Percentiles rank a stretch among this genome's conserved stretches.
phyloP scores from a whole-genome alignment of 2,329 filamentous ascomycete genomes.

The Scytalidium lignicola region DNA sequence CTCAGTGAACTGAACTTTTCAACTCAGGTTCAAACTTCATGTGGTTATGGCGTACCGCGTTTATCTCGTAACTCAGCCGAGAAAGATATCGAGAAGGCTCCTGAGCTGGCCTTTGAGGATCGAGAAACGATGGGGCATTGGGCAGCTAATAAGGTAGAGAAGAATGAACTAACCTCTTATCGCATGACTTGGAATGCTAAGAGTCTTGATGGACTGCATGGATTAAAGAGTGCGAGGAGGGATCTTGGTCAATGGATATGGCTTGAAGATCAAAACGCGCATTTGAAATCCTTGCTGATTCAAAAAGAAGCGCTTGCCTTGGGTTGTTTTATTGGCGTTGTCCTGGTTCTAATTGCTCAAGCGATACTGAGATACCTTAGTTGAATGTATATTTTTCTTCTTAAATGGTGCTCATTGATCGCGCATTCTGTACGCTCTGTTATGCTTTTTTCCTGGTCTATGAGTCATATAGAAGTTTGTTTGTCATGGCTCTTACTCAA shows the following conservation, averaged over 20 bases:
- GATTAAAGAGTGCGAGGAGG: slow-evolving; percentile 47
- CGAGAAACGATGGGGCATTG: slow-evolving; percentile 51
- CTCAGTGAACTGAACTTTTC: no score
- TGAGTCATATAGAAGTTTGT: no score
- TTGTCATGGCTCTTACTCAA: no score
- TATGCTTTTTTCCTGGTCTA: no score
- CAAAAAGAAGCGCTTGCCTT: slow-evolving; percentile 9
- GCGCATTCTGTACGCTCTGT: no score
- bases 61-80: slow-evolving; percentile 30
- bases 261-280: slow-evolving; percentile 31
- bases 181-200: slow-evolving; percentile 48
- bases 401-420: no score
- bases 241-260: slow-evolving; percentile 43
- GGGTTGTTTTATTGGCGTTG: slow-evolving; percentile 10
- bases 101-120: slow-evolving; percentile 44
- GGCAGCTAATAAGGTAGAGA: slow-evolving; percentile 42
- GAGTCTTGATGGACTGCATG: slow-evolving; percentile 56
- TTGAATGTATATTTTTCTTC: no score
- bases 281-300: slow-evolving; percentile 8
- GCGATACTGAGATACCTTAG: not conserved
- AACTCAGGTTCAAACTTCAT: slow-evolving; percentile 61
- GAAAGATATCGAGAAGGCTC: slow-evolving; percentile 17
- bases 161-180: slow-evolving; percentile 48
- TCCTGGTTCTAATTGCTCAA: slow-evolving; percentile 3
- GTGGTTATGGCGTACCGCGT: slow-evolving; percentile 59